These are phyloP conservation scores for Fraxinus baroniana DNA, from an alignment of 305 asterid genomes.

Conservation along the genomic window DNA sequence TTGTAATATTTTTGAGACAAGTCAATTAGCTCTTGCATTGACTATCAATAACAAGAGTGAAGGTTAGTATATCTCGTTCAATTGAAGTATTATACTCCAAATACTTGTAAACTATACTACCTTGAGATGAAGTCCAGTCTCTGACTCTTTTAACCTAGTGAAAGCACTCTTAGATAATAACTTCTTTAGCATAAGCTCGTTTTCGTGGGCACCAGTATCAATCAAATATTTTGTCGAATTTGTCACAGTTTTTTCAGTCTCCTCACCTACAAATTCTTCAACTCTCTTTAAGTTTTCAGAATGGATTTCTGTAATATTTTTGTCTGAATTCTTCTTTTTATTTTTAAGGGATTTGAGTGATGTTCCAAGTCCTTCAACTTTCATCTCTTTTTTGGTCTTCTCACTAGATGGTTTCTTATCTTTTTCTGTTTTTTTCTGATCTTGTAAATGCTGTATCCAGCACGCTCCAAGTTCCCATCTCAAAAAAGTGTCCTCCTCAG, in stretches of 20 bases:
- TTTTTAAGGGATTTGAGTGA: slow-evolving; percentile 86
- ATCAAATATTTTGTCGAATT: slow-evolving; percentile 46
- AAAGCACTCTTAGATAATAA: slow-evolving; percentile 72
- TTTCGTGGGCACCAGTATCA: slow-evolving; percentile 52
- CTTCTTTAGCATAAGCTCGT: slow-evolving; percentile 57
- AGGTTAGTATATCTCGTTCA: slow-evolving; percentile 35
- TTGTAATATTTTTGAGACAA: slow-evolving; percentile 73
- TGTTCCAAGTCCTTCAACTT: slow-evolving; percentile 95
- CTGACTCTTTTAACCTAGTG: slow-evolving; percentile 76
- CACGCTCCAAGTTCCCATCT: slow-evolving; percentile 99
- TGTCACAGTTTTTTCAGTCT: slow-evolving; percentile 40
- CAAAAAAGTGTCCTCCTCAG: slow-evolving; percentile 54
- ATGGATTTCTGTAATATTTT: slow-evolving; percentile 43
- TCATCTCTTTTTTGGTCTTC: slow-evolving; percentile 76
- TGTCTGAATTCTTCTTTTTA: slow-evolving; percentile 65
- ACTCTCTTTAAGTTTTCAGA: slow-evolving; percentile 38
- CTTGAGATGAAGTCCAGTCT: slow-evolving; percentile 89
- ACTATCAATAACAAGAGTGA: slow-evolving; percentile 46
- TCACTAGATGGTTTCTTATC: slow-evolving; percentile 73
- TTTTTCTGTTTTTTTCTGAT: slow-evolving; percentile 88
- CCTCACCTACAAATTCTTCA: slow-evolving; percentile 45
- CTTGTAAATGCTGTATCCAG: slow-evolving; percentile 98
- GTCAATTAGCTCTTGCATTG: slow-evolving; percentile 72
- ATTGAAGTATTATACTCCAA: slow-evolving; percentile 7
- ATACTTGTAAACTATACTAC: slow-evolving; percentile 35